Conservation (phyloP, 192 early-diverging fungal species). For the Backusella australiensis region DNA sequence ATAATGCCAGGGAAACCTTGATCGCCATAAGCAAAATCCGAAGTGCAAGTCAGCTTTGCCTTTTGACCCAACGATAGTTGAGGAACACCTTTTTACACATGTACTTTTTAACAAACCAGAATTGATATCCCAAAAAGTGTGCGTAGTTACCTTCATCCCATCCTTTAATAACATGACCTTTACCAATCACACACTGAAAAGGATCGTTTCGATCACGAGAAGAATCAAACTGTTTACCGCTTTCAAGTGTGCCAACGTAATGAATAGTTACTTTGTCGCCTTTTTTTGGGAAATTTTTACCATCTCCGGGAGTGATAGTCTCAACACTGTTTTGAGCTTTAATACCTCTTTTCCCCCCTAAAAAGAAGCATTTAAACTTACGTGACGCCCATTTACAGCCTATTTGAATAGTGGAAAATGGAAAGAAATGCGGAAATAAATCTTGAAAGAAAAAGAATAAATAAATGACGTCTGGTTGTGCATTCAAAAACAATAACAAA, state of each 20-base stretch:
- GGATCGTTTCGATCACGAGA: slow-evolving; percentile 81
- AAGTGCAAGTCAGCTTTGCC: slow-evolving; percentile 79
- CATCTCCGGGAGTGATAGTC: slow-evolving; percentile 45
- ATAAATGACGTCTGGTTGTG: neutral
- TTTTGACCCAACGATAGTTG: slow-evolving; percentile 89
- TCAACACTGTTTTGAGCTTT: slow-evolving; percentile 19
- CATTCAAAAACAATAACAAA: neutral
- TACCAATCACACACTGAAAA: slow-evolving; percentile 87
- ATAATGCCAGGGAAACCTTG: slow-evolving; percentile 38
- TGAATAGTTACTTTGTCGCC: slow-evolving; percentile 74
- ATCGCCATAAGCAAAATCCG: slow-evolving; percentile 63
- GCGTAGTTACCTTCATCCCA: slow-evolving; percentile 53
- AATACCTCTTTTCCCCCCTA: neutral
- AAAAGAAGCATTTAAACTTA: neutral
- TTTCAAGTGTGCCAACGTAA: slow-evolving; percentile 57
- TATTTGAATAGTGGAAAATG: neutral
- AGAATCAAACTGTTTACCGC: slow-evolving; percentile 87
- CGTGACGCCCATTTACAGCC: neutral
- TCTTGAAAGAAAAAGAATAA: neutral
- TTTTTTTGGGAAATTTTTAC: slow-evolving; percentile 53
- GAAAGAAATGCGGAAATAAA: neutral
- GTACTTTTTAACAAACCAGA: neutral
- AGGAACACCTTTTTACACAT: slow-evolving; percentile 75
- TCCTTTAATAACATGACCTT: slow-evolving; percentile 88
- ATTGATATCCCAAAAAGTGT: neutral